A percentile compares a stretch with the other conserved stretches of the same genome.
These are phyloP conservation scores for Colletotrichum lupini DNA, from an alignment of 2,329 filamentous ascomycete genomes.

Conservation along the genomic window DNA sequence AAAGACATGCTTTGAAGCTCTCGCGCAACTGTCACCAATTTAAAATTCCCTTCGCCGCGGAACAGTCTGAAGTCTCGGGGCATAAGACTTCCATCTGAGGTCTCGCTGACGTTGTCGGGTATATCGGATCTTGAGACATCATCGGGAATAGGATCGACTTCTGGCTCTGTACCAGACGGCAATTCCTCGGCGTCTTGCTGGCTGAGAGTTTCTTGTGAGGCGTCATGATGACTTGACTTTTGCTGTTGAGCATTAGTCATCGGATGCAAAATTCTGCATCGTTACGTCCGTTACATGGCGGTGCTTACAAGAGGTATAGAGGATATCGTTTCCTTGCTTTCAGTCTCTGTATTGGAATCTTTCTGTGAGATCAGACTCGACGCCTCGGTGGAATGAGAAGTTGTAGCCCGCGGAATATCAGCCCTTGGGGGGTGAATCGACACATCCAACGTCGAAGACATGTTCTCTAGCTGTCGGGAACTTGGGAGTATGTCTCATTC, in stretches of 20 bases:
- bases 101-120: not conserved
- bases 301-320: not conserved
- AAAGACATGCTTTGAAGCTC: not conserved
- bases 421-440: accelerated
- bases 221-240: not conserved
- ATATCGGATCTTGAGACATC: not conserved
- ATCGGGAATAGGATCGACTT: not conserved
- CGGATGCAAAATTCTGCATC: not conserved
- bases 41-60: accelerated
- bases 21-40: not conserved
- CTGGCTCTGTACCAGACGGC: not conserved
- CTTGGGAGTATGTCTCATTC: too few relatives aligned
- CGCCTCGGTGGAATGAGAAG: not conserved
- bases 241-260: not conserved
- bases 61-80: not conserved
- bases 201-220: not conserved
- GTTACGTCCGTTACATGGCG: not conserved
- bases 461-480: not conserved
- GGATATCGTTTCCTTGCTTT: not conserved
- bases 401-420: not conserved
- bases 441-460: not conserved
- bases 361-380: not conserved
- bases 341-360: not conserved
- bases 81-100: accelerated
- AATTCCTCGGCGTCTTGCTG: not conserved